Evolutionary conservation across 139 green algal species (phyloP), one percentile per base, ranked within the genome.

Genomic region (Chlamydomonas eustigma): DNA sequence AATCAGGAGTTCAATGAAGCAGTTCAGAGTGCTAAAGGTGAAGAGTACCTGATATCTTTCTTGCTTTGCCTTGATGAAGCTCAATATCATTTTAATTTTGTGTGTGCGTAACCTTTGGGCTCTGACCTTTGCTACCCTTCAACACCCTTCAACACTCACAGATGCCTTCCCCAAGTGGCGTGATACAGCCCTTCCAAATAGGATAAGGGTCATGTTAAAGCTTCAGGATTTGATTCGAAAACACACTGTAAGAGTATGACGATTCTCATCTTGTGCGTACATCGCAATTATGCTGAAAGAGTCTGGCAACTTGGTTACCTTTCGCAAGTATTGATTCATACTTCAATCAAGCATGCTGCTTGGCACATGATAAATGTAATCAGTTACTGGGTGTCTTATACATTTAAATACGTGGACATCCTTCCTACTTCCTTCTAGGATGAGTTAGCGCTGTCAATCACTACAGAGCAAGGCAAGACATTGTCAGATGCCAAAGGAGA

Each of bases 381-480:
- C n/a, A n/a, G n/a, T n/a, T n/a, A n/a, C n/a, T n/a, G n/a, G n/a
- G n/a, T n/a, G n/a, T n/a, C n/a, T n/a, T n/a, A n/a, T n/a, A n/a
- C n/a, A n/a, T n/a, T n/a, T n/a, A n/a, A n/a, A n/a, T n/a, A n/a
- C n/a, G 44, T 18, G 44, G 12, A 58, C 44, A 58, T 28, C 12
- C 44, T 58, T 12, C 18, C 12, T 18, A 58, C 44, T 28, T 58
- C 18, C 18, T 58, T 12, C 44, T 58, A 94, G 88, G 95, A 98
- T 37, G 85, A 92, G 37, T 82, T 98, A 50, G 95, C 93, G 31
- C 78, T 78, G 4, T 87, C 65, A 37, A 79, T 99, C 4, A 97
- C 94, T 25, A 67, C 75, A 37, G 95, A 99, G 84, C 93, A 98
- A 78, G 95, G 95, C 70, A 99, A 99, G 83, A 99, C 95, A 1